These are phyloP conservation scores for Herpetomonas samuelpessoai DNA, from an alignment of 208 protist genomes.

Conservation along the genomic window DNA sequence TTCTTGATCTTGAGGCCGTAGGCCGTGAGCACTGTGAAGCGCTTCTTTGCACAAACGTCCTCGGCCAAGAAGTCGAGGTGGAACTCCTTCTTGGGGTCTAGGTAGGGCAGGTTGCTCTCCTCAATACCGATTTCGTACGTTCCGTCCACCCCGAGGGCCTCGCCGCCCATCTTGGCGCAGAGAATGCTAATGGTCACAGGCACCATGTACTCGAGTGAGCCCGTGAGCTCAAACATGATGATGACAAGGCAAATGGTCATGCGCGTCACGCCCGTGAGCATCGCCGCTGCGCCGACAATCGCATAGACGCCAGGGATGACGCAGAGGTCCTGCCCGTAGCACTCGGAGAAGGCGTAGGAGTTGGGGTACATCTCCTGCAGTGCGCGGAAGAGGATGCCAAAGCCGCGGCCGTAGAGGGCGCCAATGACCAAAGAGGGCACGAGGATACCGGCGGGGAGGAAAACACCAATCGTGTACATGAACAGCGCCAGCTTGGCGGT, in stretches of 20 bases:
- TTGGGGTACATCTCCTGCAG: slow-evolving; percentile 55
- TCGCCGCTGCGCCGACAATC: slow-evolving; percentile 89
- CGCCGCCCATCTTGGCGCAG: slow-evolving; percentile 60
- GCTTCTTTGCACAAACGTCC: slow-evolving; percentile 45
- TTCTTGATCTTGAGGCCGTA: slow-evolving; percentile 56
- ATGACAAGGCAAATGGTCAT: slow-evolving; percentile 94
- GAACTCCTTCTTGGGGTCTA: slow-evolving; percentile 81
- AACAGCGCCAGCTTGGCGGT: slow-evolving; percentile 53
- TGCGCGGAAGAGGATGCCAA: slow-evolving; percentile 59
- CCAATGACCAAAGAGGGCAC: slow-evolving; percentile 92
- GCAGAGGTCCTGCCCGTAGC: slow-evolving; percentile 48
- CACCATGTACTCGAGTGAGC: slow-evolving; percentile 80
- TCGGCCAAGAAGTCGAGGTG: slow-evolving; percentile 48
- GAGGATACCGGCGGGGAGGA: slow-evolving; percentile 90
- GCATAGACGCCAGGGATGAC: slow-evolving; percentile 92
- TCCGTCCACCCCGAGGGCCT: slow-evolving; percentile 68
- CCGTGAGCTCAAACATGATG: slow-evolving; percentile 94
- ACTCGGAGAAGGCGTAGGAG: slow-evolving; percentile 66
- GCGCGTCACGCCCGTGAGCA: slow-evolving; percentile 91
- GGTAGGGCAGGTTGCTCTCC: slow-evolving; percentile 70
- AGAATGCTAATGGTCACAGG: slow-evolving; percentile 72
- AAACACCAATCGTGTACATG: slow-evolving; percentile 60
- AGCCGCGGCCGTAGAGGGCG: slow-evolving; percentile 66
- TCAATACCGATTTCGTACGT: slow-evolving; percentile 80
- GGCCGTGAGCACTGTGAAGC: slow-evolving; percentile 64